Percentiles rank a stretch among this genome's conserved stretches.
These are phyloP conservation scores for Phytophthora multivora DNA, from an alignment of 352 stramenopile genomes.

Conservation along the genomic window DNA sequence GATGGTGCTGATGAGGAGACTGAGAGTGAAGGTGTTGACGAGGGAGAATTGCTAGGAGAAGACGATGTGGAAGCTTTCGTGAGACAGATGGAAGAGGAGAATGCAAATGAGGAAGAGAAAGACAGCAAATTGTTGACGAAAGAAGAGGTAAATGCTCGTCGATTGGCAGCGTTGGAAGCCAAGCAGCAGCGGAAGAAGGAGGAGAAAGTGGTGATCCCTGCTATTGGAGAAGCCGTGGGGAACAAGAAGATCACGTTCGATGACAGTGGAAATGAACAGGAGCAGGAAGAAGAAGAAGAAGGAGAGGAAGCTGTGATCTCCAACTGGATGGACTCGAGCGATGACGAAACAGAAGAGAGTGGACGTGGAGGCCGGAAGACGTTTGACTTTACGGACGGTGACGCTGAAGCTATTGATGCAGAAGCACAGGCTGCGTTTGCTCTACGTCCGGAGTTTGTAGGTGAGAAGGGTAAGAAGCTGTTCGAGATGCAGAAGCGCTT, in stretches of 20 bases:
- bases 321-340: constrained; percentile 66
- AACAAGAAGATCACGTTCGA: constrained; percentile 85
- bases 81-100: constrained; percentile 36
- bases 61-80: constrained; percentile 50
- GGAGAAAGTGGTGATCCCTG: constrained; percentile 33
- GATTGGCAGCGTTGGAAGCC: constrained; percentile 60
- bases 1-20: background rate
- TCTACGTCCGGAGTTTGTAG: constrained; percentile 73
- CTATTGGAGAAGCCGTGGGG: constrained; percentile 22
- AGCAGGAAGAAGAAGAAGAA: constrained; percentile 41
- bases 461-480: constrained; percentile 67
- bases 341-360: constrained; percentile 41
- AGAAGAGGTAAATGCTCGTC: constrained; percentile 35
- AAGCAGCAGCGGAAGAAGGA: constrained; percentile 44
- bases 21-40: constrained; percentile 1
- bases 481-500: constrained; percentile 88
- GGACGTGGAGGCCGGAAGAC: constrained; percentile 31
- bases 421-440: constrained; percentile 51
- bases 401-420: constrained; percentile 6
- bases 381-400: constrained; percentile 48
- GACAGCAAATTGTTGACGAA: constrained; percentile 24
- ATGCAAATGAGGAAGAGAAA: constrained; percentile 3
- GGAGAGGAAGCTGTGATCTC: constrained; percentile 26
- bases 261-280: constrained; percentile 66
- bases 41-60: constrained; percentile 23